Evolutionary conservation across 257 asterid genomes (phyloP), one percentile per base, ranked within the genome.

Genomic region (Salvia splendens): DNA sequence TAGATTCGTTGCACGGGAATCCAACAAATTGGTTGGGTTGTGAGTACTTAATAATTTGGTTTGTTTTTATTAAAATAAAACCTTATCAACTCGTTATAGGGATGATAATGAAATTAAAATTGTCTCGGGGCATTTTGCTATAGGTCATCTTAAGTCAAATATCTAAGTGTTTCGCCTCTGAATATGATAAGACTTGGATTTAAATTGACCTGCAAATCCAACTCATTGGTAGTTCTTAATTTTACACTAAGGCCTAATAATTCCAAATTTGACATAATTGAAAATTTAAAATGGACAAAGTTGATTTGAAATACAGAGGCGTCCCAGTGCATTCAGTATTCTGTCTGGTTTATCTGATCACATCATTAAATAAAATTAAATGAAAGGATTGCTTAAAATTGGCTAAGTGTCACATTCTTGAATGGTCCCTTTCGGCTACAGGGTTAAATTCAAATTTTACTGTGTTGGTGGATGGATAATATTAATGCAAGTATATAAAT

Each of bases 341-440:
- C 52, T 72, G 47, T 36, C 47, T 61, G 42, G 33, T 65, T 70
- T 46, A 48, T 53, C 72, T 62, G 83, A 65, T 49, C 33, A 62
- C 46, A 63, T 54, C 71, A 69, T 60, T 67, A 70, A 67, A 74
- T 71, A 67, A 56, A 70, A 78, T 70, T 69, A 63, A 79, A 75
- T 71, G 74, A 71, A 71, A 35, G 50, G 63, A 75, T 45, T 68
- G 73, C 60, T 40, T 68, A 49, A 57, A 60, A 64, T 66, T 63
- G 71, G 80, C 64, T 60, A 73, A 81, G 61, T 73, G 81, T 80
- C 83, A 14, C 36, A 58, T 67, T 81, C 82, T 41, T 36, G 67
- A 43, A 73, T 70, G 83, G 84, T 75, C 89, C 86, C 68, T 60
- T 47, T 58, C 45, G 16, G 61, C 70, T 49, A 61, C 72, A 67